These are phyloP conservation scores for Trichoderma aggressivum DNA, from an alignment of 2,329 filamentous ascomycete genomes.

Conservation along the genomic window DNA sequence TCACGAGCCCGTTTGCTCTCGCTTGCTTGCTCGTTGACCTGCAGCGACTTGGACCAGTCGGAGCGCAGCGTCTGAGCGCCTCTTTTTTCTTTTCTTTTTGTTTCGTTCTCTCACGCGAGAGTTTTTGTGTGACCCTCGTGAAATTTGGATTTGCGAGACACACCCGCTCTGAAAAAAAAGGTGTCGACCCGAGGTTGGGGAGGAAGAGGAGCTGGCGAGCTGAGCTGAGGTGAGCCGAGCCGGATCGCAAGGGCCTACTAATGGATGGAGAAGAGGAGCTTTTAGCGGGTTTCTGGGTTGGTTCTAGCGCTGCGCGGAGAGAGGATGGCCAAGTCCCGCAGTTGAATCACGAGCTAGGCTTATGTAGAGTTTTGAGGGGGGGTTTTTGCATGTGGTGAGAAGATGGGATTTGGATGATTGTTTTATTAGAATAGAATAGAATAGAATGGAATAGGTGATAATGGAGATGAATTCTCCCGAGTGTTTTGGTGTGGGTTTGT, in stretches of 20 bases:
- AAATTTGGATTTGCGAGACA: neutral
- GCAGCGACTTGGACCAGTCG: neutral
- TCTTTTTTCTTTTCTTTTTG: neutral
- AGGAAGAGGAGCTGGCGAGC: neutral
- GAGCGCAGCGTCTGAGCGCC: neutral
- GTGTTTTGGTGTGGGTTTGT: neutral
- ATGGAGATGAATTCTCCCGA: neutral
- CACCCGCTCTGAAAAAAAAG: neutral
- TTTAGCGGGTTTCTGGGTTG: conserved; percentile 10
- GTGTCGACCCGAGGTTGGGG: neutral
- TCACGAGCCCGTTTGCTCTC: conserved; percentile 5
- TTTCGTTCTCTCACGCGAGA: neutral
- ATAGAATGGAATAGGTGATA: neutral
- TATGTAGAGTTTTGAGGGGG: neutral
- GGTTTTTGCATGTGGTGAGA: neutral
- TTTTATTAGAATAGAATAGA: neutral
- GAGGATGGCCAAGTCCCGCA: neutral
- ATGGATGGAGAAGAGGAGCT: too few species aligned
- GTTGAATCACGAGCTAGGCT: neutral
- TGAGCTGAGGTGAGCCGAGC: neutral
- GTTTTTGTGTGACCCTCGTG: neutral
- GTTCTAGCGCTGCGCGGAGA: conserved; percentile 14
- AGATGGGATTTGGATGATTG: neutral
- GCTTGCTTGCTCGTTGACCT: neutral
- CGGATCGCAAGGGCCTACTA: neutral